phyloP scores from a whole-genome alignment of 345 rosid species.

The Aquilaria malaccensis region DNA sequence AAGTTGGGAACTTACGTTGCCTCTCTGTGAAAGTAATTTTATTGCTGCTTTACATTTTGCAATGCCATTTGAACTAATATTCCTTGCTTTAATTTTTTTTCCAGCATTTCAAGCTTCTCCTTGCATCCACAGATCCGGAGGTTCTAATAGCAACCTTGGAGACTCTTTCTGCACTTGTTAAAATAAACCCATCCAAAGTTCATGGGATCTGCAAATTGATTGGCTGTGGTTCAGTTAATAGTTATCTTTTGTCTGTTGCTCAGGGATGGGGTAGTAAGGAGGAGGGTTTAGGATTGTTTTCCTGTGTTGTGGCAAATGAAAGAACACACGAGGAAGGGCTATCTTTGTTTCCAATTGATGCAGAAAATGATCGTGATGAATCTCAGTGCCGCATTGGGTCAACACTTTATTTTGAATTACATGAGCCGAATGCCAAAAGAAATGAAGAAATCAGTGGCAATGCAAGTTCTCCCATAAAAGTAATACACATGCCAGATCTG shows the following conservation, averaged over 20 bases:
- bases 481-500: conserved; percentile 68
- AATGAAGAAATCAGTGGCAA: conserved; percentile 27
- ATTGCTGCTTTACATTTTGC: not conserved
- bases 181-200: conserved; percentile 80
- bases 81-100: conserved; percentile 7
- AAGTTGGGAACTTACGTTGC: too few relatives aligned
- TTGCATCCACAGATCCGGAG: conserved; percentile 94
- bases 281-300: conserved; percentile 90
- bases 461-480: conserved; percentile 34
- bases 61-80: conserved; percentile 13
- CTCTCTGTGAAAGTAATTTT: not conserved
- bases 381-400: conserved; percentile 74
- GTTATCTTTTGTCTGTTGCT: conserved; percentile 79
- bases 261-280: conserved; percentile 99
- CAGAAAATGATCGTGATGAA: conserved; percentile 46
- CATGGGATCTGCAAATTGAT: conserved; percentile 80
- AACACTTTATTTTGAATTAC: conserved; percentile 83
- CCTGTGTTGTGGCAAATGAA: conserved; percentile 86
- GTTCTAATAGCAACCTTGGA: conserved; percentile 82
- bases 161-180: conserved; percentile 81
- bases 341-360: conserved; percentile 70
- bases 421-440: conserved; percentile 42
- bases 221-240: conserved; percentile 80
- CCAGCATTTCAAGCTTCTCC: conserved; percentile 92
- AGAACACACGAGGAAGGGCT: conserved; percentile 78